These are phyloP conservation scores for Trichoderma asperellum DNA, from an alignment of 2,329 filamentous ascomycete genomes.

Conservation along the genomic window DNA sequence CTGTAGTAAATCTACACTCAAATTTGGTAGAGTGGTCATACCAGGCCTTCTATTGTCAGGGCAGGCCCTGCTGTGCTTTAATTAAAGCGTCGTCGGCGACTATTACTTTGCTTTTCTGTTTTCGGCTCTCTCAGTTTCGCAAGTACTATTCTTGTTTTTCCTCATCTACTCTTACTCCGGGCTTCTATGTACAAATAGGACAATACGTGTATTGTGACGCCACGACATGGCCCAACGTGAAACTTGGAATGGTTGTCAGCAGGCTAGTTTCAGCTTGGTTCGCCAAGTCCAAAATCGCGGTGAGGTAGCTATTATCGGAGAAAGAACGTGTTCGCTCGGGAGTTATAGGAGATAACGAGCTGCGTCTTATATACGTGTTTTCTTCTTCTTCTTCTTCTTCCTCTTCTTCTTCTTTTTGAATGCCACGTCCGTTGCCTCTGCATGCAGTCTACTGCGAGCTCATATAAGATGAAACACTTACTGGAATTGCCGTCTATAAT, in stretches of 20 bases:
- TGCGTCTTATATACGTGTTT: not conserved
- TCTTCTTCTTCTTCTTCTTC: not conserved
- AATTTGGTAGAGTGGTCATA: not conserved
- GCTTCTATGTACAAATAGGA: not conserved
- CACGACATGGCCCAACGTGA: conserved; percentile 5
- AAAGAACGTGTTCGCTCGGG: conserved; percentile 15
- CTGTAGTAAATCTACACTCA: not conserved
- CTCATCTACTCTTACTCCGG: not conserved
- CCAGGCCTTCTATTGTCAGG: not conserved
- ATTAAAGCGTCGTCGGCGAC: not conserved
- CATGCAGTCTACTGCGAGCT: conserved; percentile 13
- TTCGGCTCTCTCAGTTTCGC: not conserved
- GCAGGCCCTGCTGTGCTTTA: not conserved
- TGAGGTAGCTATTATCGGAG: conserved; percentile 3
- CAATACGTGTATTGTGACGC: conserved; percentile 5
- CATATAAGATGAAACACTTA: not conserved
- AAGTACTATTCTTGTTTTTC: conserved; percentile 7
- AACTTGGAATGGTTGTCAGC: conserved; percentile 11
- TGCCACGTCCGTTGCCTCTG: conserved; percentile 20
- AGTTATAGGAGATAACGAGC: not conserved
- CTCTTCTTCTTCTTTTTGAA: not conserved
- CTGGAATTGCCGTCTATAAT: conserved; percentile 4
- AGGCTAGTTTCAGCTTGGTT: conserved; percentile 14
- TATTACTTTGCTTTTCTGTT: not conserved
- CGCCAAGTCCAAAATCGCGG: conserved; percentile 22